These are phyloP conservation scores for Stachybotrys elegans DNA, from an alignment of 2,329 filamentous ascomycete species.

Conservation along the genomic window DNA sequence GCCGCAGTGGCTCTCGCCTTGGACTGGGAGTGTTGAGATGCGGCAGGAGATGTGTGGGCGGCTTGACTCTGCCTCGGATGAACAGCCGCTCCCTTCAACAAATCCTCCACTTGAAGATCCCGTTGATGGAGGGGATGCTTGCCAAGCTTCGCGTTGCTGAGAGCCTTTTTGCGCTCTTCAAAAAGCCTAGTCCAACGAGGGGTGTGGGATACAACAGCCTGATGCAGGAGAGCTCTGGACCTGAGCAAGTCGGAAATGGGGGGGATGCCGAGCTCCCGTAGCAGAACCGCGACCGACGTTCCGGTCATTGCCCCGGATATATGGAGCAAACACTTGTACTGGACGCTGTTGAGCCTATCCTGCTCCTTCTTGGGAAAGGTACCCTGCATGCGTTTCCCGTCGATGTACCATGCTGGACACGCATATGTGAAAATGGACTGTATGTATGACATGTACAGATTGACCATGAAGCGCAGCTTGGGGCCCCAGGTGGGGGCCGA, in stretches of 20 bases:
- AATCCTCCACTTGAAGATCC: too few species aligned
- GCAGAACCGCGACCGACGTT: background rate
- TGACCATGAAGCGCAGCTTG: slow-evolving; percentile 1
- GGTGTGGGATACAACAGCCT: background rate
- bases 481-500: slow-evolving; percentile 7
- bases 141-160: too few species aligned
- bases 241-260: slow-evolving; percentile 1
- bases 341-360: slow-evolving; percentile 1
- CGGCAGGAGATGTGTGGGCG: too few species aligned
- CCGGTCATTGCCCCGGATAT: slow-evolving; percentile 3
- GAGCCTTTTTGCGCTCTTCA: too few species aligned
- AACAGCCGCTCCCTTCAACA: too few species aligned
- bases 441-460: slow-evolving; percentile 6
- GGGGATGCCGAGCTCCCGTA: slow-evolving; percentile 7
- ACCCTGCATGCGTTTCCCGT: too few species aligned
- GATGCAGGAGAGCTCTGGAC: background rate
- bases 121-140: too few species aligned
- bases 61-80: too few species aligned
- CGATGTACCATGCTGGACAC: slow-evolving; percentile 9
- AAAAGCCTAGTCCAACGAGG: too few species aligned
- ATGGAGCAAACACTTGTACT: slow-evolving; percentile 3
- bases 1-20: too few species aligned
- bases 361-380: too few species aligned
- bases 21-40: too few species aligned
- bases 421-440: slow-evolving; percentile 7